A percentile compares a stretch with the other conserved stretches of the same genome.
Evolutionary conservation across 306 rosid genomes (phyloP).

Genomic region (Mimosa bimucronata): DNA sequence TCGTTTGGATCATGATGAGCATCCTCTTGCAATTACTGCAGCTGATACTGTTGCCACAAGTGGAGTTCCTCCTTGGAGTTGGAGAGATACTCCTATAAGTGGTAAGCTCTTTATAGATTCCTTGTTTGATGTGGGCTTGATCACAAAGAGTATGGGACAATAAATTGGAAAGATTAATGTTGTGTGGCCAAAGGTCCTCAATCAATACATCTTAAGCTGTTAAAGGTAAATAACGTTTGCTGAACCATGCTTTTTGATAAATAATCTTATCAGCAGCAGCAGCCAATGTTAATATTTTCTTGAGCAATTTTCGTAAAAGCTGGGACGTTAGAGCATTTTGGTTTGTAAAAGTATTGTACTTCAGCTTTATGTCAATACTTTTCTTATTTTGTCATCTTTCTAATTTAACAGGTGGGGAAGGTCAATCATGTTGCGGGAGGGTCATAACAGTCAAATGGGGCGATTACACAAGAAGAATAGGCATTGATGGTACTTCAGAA

Average conservation of each 20-base stretch:
- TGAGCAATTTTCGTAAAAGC: slow-evolving; percentile 9
- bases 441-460: slow-evolving; percentile 95
- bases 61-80: slow-evolving; percentile 95
- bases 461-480: slow-evolving; percentile 83
- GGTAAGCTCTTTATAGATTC: slow-evolving; percentile 49
- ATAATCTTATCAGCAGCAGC: slow-evolving; percentile 5
- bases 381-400: slow-evolving; percentile 23
- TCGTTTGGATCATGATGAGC: slow-evolving; percentile 86
- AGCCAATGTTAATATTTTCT: background rate
- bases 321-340: background rate
- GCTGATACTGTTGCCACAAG: slow-evolving; percentile 83
- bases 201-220: background rate
- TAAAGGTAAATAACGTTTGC: background rate
- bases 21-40: slow-evolving; percentile 90
- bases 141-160: background rate
- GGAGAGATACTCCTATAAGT: slow-evolving; percentile 93
- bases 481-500: slow-evolving; percentile 84
- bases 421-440: slow-evolving; percentile 83
- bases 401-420: slow-evolving; percentile 68
- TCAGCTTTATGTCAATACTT: slow-evolving; percentile 13
- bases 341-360: background rate
- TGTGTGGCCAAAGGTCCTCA: background rate
- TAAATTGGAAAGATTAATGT: background rate
- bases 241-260: slow-evolving; percentile 6
- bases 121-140: slow-evolving; percentile 24